Percentiles rank a stretch among this genome's conserved stretches.
Conservation (phyloP, 768 basidiomycete species). For the Gloeostereum incarnatum region DNA sequence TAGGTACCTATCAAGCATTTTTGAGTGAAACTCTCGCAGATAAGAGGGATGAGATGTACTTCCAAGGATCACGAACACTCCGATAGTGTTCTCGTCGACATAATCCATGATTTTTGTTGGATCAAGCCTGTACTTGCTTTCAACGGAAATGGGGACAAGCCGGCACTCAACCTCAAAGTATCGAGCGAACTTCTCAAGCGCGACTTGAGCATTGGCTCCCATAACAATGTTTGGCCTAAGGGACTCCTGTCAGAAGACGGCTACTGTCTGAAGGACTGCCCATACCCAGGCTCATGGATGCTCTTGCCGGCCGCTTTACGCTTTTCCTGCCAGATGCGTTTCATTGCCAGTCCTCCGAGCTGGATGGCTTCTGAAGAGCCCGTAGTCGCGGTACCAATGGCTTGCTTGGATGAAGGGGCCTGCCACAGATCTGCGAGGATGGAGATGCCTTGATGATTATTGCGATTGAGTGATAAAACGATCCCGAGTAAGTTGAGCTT, state of each 20-base stretch:
- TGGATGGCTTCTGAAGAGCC: constrained; percentile 67
- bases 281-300: constrained; percentile 71
- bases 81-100: constrained; percentile 71
- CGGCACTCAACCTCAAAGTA: constrained; percentile 64
- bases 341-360: constrained; percentile 71
- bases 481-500: constrained; percentile 7
- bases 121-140: constrained; percentile 46
- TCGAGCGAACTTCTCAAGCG: constrained; percentile 63
- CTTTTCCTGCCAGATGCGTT: constrained; percentile 59
- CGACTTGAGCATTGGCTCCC: constrained; percentile 68
- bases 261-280: constrained; percentile 1
- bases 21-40: constrained; percentile 32
- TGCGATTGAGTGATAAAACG: too few species aligned
- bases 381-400: constrained; percentile 64
- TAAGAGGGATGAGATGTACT: constrained; percentile 17
- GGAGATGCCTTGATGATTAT: too few species aligned
- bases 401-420: constrained; percentile 50
- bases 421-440: constrained; percentile 61
- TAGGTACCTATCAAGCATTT: constrained; percentile 44
- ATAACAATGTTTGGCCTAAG: constrained; percentile 58
- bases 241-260: neutral
- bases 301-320: constrained; percentile 58
- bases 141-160: constrained; percentile 40
- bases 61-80: constrained; percentile 46
- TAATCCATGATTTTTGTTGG: constrained; percentile 54